A percentile compares a stretch with the other conserved stretches of the same genome.
Conservation (phyloP, 441 rosid genomes). For the Corymbia citriodora region DNA sequence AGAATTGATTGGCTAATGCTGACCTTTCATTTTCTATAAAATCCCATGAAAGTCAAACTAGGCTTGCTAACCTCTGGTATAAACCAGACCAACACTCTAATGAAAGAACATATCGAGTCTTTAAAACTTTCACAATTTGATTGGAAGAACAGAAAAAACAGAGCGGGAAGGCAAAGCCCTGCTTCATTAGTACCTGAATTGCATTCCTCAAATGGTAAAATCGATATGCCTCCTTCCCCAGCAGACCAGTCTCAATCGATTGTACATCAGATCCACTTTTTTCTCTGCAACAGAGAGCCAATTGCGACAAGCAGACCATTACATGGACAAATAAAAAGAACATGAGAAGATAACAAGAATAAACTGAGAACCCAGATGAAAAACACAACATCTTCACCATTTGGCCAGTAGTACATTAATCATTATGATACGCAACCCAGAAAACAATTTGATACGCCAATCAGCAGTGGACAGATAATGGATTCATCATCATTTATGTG, state of each 20-base stretch:
- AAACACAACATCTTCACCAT: not conserved
- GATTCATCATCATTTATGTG: not conserved
- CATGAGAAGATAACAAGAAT: not conserved
- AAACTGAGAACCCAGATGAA: not conserved
- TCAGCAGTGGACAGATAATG: not conserved
- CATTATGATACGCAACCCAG: not conserved
- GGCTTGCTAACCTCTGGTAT: not conserved
- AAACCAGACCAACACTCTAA: not conserved
- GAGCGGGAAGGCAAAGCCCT: not conserved
- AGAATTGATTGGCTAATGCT: not conserved
- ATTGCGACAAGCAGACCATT: slow-evolving; percentile 4
- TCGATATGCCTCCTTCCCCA: slow-evolving; percentile 35
- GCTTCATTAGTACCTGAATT: slow-evolving; percentile 53
- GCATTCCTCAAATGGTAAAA: slow-evolving; percentile 75
- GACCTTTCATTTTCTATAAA: not conserved
- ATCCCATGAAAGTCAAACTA: not conserved
- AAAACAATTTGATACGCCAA: not conserved
- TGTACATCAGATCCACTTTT: slow-evolving; percentile 34
- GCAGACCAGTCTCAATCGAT: slow-evolving; percentile 28
- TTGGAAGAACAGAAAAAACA: not conserved
- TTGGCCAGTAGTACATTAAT: not conserved
- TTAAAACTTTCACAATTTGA: not conserved
- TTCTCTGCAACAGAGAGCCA: slow-evolving; percentile 33
- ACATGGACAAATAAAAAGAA: not conserved
- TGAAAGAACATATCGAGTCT: not conserved